Evolutionary conservation across 169 alveolate genomes (phyloP).

Genomic region (Cardiosporidium cionae): DNA sequence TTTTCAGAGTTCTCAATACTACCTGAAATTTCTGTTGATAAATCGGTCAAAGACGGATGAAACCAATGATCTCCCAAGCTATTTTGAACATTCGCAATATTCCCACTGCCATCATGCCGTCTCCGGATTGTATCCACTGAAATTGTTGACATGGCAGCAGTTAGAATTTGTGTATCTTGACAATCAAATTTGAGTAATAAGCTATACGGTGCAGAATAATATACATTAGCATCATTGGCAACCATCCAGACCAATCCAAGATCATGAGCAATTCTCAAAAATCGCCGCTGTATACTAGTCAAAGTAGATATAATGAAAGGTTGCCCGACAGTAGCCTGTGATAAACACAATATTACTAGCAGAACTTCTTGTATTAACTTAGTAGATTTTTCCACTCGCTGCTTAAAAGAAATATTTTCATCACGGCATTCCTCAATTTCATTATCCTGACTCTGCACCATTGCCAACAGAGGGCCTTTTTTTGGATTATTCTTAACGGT

Average conservation of each 20-base stretch:
- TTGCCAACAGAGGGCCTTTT: not conserved
- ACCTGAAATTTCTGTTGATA: no score
- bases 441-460: not conserved
- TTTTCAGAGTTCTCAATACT: no score
- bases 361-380: slow-evolving; percentile 41
- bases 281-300: slow-evolving; percentile 56
- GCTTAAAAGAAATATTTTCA: not conserved
- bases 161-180: not conserved
- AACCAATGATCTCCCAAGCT: not conserved
- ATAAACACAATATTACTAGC: slow-evolving; percentile 45
- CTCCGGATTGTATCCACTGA: not conserved
- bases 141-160: not conserved
- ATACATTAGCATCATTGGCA: not conserved
- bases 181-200: not conserved
- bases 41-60: not conserved
- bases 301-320: slow-evolving; percentile 38
- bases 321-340: slow-evolving; percentile 59
- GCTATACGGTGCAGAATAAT: not conserved
- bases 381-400: not conserved
- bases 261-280: slow-evolving; percentile 49
- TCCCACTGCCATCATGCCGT: no score
- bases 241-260: slow-evolving; percentile 51
- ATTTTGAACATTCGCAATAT: not conserved
- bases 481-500: not conserved
- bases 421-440: not conserved